Percentiles rank a stretch among this genome's conserved stretches.
Evolutionary conservation across 257 asterid genomes (phyloP).

Genomic region (Solanum verrucosum): DNA sequence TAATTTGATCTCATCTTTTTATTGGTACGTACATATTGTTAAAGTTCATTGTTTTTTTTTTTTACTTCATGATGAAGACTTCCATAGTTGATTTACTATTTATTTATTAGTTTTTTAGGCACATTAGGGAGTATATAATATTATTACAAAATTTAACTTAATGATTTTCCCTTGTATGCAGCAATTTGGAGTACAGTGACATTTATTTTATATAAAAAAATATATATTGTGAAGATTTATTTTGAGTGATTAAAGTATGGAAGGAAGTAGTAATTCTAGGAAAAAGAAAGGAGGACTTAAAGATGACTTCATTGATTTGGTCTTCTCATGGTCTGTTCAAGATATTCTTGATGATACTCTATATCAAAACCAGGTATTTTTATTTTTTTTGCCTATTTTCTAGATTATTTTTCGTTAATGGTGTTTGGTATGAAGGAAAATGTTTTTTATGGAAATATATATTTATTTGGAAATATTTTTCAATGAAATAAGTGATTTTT

Average conservation of each 20-base stretch:
- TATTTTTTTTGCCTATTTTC: not conserved
- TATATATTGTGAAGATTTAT: not conserved
- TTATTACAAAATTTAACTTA: not conserved
- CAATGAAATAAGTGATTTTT: not conserved
- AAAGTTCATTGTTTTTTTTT: not conserved
- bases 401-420: not conserved
- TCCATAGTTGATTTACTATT: not conserved
- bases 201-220: not conserved
- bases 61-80: not conserved
- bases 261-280: not conserved
- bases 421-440: not conserved
- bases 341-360: slow-evolving; percentile 28
- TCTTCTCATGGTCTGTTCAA: slow-evolving; percentile 35
- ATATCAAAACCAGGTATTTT: slow-evolving; percentile 25
- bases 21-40: not conserved
- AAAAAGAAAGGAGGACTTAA: not conserved
- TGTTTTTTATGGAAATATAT: not conserved
- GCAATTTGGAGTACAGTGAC: not conserved
- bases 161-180: not conserved
- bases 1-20: not conserved
- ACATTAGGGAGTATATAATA: not conserved
- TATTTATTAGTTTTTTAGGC: not conserved
- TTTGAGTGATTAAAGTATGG: not conserved
- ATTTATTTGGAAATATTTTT: not conserved
- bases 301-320: slow-evolving; percentile 14